These are phyloP conservation scores for Leishmania amazonensis DNA, from an alignment of 208 protist genomes.

Conservation along the genomic window DNA sequence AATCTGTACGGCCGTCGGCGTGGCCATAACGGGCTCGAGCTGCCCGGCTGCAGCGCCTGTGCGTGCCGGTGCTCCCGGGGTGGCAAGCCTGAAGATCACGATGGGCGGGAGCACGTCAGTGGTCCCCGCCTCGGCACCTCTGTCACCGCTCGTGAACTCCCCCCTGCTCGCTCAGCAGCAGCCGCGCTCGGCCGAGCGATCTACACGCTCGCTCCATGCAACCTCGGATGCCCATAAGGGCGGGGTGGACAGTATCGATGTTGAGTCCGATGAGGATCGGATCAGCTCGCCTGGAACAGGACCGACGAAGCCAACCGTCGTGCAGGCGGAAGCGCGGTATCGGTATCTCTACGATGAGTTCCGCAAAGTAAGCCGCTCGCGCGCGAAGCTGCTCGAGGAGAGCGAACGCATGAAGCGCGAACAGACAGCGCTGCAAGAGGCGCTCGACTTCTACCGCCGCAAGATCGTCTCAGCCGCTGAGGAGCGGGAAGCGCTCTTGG, in stretches of 20 bases:
- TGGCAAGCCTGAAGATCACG: conserved; percentile 9
- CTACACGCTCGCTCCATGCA: not conserved
- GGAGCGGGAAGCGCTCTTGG: conserved; percentile 15
- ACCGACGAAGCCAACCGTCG: conserved; percentile 19
- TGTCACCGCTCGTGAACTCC: conserved; percentile 15
- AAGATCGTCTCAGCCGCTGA: conserved; percentile 15
- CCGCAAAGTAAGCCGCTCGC: conserved; percentile 31
- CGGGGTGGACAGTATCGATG: not conserved
- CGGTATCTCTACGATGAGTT: conserved; percentile 47
- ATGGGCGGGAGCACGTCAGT: conserved; percentile 7
- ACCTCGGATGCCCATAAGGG: not conserved
- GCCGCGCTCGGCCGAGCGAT: not conserved
- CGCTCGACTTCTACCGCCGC: conserved; percentile 32
- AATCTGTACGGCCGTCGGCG: not conserved
- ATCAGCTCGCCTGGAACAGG: not conserved
- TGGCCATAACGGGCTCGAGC: not conserved
- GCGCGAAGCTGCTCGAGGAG: conserved; percentile 30
- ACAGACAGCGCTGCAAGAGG: conserved; percentile 9
- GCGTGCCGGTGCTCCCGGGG: not conserved
- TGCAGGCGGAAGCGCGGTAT: conserved; percentile 41
- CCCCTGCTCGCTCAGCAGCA: not conserved
- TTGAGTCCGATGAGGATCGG: not conserved
- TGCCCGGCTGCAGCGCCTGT: not conserved
- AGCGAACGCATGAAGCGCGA: conserved; percentile 28
- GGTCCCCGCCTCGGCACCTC: conserved; percentile 2